A percentile compares a stretch with the other conserved stretches of the same genome.
Evolutionary conservation across 192 early-diverging fungal genomes (phyloP).

Genomic region (Entrophospora sp.): DNA sequence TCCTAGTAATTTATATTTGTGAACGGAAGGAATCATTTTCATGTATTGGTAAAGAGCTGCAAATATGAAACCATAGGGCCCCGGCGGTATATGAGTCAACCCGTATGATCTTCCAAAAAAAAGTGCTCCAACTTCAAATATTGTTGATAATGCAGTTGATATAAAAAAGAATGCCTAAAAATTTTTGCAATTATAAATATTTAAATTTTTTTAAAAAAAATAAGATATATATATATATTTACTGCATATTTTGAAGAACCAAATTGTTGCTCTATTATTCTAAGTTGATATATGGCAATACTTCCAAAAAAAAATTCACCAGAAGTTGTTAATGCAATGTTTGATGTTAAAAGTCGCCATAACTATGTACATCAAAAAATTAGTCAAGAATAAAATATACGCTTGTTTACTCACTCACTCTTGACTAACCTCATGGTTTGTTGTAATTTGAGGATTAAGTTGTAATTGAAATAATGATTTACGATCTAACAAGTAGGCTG

Average conservation of each 20-base stretch:
- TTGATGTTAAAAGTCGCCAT: slow-evolving; percentile 51
- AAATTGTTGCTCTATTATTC: slow-evolving; percentile 53
- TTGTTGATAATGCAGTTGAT: slow-evolving; percentile 35
- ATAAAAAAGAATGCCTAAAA: slow-evolving; percentile 34
- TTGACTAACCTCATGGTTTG: slow-evolving; percentile 48
- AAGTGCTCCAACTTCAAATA: slow-evolving; percentile 45
- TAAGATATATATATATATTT: slow-evolving; percentile 16
- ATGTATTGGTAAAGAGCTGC: slow-evolving; percentile 50
- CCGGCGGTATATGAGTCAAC: slow-evolving; percentile 39
- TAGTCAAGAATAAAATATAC: not conserved
- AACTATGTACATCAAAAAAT: slow-evolving; percentile 31
- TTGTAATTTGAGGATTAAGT: slow-evolving; percentile 46
- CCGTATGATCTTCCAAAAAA: slow-evolving; percentile 36
- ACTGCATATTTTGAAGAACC: slow-evolving; percentile 55
- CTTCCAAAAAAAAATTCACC: slow-evolving; percentile 53
- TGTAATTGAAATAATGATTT: slow-evolving; percentile 48
- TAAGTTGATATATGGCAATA: slow-evolving; percentile 47
- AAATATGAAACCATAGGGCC: slow-evolving; percentile 53
- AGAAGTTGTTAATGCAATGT: slow-evolving; percentile 44
- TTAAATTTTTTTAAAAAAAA: not conserved
- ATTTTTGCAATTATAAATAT: not conserved
- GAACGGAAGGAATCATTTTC: slow-evolving; percentile 32
- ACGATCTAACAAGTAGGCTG: slow-evolving; percentile 37
- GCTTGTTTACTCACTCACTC: not conserved
- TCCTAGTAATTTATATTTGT: not conserved